Evolutionary conservation across 768 basidiomycete species (phyloP).

Genomic region (Hericium erinaceus): DNA sequence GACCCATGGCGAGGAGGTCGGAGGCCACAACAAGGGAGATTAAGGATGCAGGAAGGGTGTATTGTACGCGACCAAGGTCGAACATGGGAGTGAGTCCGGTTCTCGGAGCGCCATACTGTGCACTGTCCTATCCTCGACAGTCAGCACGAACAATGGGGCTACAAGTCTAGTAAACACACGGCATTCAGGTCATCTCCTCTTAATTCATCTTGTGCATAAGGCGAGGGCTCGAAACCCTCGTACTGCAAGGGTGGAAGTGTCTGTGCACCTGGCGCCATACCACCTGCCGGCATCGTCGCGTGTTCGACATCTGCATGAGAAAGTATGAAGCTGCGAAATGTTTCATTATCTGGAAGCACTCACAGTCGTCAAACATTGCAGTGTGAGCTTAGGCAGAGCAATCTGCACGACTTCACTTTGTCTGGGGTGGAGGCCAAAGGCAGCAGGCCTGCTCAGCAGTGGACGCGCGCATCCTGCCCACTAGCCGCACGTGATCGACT

Average conservation of each 20-base stretch:
- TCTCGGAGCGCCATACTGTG: constrained; percentile 19
- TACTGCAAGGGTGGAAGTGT: constrained; percentile 59
- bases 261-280: constrained; percentile 24
- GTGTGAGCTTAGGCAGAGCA: too few species aligned
- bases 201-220: constrained; percentile 43
- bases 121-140: neutral
- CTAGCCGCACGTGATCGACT: too few species aligned
- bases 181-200: constrained; percentile 29
- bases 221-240: constrained; percentile 82
- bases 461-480: too few species aligned
- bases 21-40: constrained; percentile 77
- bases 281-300: constrained; percentile 42
- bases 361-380: constrained; percentile 34
- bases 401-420: too few species aligned
- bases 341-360: constrained; percentile 10
- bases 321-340: neutral
- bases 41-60: constrained; percentile 77
- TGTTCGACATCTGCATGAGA: constrained; percentile 73
- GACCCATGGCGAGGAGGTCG: constrained; percentile 79
- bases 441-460: too few species aligned
- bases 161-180: neutral
- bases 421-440: too few species aligned
- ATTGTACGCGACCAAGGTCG: constrained; percentile 84
- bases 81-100: constrained; percentile 52
- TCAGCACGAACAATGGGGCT: too few species aligned